Conservation (phyloP, 495 filamentous ascomycete genomes). For the Xylaria venustula region DNA sequence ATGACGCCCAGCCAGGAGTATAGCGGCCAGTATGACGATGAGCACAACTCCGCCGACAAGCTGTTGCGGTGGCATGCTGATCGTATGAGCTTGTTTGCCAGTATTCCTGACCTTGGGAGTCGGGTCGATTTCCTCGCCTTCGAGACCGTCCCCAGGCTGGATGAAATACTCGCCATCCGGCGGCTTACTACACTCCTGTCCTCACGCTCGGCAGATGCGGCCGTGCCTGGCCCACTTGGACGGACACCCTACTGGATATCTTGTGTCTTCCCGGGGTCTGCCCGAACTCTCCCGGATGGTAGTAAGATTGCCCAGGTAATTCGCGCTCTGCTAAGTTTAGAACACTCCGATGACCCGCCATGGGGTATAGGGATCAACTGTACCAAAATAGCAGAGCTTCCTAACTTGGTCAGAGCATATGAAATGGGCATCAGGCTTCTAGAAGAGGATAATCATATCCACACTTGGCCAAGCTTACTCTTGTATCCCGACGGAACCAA, state of each 20-base stretch:
- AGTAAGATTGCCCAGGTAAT: conserved; percentile 46
- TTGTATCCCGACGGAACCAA: conserved; percentile 69
- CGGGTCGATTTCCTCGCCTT: conserved; percentile 59
- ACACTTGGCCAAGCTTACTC: conserved; percentile 54
- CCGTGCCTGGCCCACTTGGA: neutral
- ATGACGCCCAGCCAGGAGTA: conserved; percentile 66
- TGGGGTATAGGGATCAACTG: conserved; percentile 70
- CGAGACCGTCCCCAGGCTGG: conserved; percentile 59
- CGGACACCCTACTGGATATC: conserved; percentile 56
- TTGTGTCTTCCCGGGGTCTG: conserved; percentile 57
- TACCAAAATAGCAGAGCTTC: conserved; percentile 56
- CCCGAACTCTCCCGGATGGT: conserved; percentile 45
- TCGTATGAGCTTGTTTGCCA: conserved; percentile 47
- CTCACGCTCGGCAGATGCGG: conserved; percentile 2
- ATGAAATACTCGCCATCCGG: conserved; percentile 61
- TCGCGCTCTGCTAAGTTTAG: conserved; percentile 36
- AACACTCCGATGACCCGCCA: conserved; percentile 31
- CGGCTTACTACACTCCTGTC: conserved; percentile 30
- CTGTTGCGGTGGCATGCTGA: conserved; percentile 57
- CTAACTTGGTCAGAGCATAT: conserved; percentile 45
- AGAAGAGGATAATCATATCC: conserved; percentile 25
- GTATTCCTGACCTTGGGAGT: conserved; percentile 16
- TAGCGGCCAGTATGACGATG: conserved; percentile 54
- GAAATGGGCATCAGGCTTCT: conserved; percentile 39
- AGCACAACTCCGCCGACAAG: conserved; percentile 39